Evolutionary conservation across 768 basidiomycete genomes (phyloP).

Genomic region (Auricularia heimuer): DNA sequence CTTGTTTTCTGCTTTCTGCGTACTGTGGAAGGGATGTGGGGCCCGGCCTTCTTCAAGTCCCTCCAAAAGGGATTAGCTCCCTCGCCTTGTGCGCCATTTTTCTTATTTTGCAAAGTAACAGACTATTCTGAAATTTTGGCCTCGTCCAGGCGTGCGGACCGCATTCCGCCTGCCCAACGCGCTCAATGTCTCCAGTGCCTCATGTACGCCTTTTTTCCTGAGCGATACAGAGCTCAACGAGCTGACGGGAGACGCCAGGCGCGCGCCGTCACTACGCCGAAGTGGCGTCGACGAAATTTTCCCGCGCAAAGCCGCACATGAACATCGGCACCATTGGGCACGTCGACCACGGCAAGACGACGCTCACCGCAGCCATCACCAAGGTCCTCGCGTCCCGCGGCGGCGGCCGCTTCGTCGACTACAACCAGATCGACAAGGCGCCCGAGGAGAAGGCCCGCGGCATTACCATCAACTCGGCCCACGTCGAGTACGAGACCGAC

Average conservation of each 20-base stretch:
- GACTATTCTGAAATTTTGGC: too few species aligned
- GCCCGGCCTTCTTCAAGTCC: not conserved
- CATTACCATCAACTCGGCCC: constrained; percentile 98
- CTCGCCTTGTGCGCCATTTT: not conserved
- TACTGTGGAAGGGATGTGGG: not conserved
- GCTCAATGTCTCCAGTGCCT: not conserved
- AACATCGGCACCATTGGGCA: constrained; percentile 97
- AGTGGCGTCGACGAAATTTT: constrained; percentile 38
- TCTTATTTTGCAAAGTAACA: too few species aligned
- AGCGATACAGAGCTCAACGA: not conserved
- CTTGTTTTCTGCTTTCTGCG: too few species aligned
- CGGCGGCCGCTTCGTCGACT: constrained; percentile 83
- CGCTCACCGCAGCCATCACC: constrained; percentile 90
- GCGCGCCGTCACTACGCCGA: constrained; percentile 69
- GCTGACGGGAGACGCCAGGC: constrained; percentile 22
- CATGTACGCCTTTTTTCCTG: not conserved
- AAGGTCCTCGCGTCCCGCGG: constrained; percentile 76
- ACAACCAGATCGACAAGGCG: constrained; percentile 96
- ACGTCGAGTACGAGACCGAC: constrained; percentile 95
- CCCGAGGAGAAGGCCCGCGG: constrained; percentile 99
- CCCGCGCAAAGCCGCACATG: constrained; percentile 80
- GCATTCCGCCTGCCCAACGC: constrained; percentile 3
- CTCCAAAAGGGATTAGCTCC: not conserved
- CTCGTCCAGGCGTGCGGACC: constrained; percentile 5
- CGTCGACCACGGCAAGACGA: constrained; percentile 98